A percentile compares a stretch with the other conserved stretches of the same genome.
Conservation (phyloP, 2,329 filamentous ascomycete species). For the Didymella sp. region DNA sequence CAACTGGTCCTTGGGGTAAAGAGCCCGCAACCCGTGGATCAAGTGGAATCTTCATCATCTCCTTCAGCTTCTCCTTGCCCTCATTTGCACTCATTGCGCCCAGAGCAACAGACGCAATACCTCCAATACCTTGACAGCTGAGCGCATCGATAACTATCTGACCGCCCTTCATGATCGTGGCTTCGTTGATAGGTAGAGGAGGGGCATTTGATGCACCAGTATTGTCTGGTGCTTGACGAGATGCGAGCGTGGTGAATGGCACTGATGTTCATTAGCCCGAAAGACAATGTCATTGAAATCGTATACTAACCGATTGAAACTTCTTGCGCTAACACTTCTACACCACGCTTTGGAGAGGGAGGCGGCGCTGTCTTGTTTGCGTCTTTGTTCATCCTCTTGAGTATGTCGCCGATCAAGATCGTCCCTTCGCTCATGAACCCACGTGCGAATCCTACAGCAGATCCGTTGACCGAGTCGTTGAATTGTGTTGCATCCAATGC, state of each 20-base stretch:
- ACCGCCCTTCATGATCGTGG: constrained; percentile 26
- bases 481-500: constrained; percentile 26
- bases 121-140: constrained; percentile 39
- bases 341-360: constrained; percentile 8
- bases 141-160: constrained; percentile 30
- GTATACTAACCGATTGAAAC: constrained; percentile 27
- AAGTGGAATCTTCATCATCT: constrained; percentile 18
- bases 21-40: constrained; percentile 26
- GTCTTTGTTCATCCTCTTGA: constrained; percentile 24
- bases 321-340: constrained; percentile 3
- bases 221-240: constrained; percentile 19
- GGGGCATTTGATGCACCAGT: neutral
- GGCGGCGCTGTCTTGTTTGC: constrained; percentile 6
- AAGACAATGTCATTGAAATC: too few relatives aligned
- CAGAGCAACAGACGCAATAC: constrained; percentile 28
- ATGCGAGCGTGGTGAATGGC: constrained; percentile 12
- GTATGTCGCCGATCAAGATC: constrained; percentile 31
- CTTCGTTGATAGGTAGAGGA: constrained; percentile 29
- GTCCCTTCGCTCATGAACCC: constrained; percentile 37
- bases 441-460: constrained; percentile 34
- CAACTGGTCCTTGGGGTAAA: constrained; percentile 34
- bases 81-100: constrained; percentile 27
- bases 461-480: constrained; percentile 38
- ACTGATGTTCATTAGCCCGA: constrained; percentile 20
- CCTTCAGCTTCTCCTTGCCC: constrained; percentile 16